Conservation (phyloP, 2,329 filamentous ascomycete genomes). For the Aspergillus ustus region DNA sequence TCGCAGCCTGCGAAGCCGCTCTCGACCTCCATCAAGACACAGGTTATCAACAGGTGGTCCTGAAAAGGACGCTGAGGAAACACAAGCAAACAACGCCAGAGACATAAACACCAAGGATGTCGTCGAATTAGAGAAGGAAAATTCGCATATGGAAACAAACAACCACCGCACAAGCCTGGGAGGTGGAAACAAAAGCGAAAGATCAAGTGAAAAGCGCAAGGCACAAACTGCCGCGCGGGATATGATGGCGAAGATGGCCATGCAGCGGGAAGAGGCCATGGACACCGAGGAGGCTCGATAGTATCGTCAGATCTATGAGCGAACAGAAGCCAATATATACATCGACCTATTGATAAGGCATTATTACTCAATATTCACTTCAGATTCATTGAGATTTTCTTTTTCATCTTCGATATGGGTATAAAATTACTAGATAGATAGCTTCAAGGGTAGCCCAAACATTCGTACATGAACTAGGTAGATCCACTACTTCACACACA, state of each 20-base stretch:
- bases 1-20: slow-evolving; percentile 24
- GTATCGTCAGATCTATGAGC: background rate
- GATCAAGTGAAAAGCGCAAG: slow-evolving; percentile 33
- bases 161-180: slow-evolving; percentile 4
- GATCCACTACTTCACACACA: slow-evolving; percentile 58
- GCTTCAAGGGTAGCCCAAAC: slow-evolving; percentile 6
- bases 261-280: slow-evolving; percentile 47
- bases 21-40: slow-evolving; percentile 19
- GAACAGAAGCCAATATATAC: background rate
- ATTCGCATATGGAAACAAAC: slow-evolving; percentile 2
- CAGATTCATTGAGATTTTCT: background rate
- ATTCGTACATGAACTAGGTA: background rate
- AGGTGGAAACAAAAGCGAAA: slow-evolving; percentile 14
- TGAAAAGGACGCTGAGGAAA: background rate
- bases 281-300: slow-evolving; percentile 35
- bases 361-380: background rate
- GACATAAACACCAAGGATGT: background rate
- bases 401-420: background rate
- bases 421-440: background rate
- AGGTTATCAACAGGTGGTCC: background rate
- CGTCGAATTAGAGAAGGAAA: slow-evolving; percentile 22
- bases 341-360: slow-evolving; percentile 1
- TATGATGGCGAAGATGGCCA: slow-evolving; percentile 39
- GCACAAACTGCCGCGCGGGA: slow-evolving; percentile 42
- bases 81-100: background rate